These are phyloP conservation scores for Gossypium schwendimanii DNA, from an alignment of 441 rosid genomes.

Conservation along the genomic window DNA sequence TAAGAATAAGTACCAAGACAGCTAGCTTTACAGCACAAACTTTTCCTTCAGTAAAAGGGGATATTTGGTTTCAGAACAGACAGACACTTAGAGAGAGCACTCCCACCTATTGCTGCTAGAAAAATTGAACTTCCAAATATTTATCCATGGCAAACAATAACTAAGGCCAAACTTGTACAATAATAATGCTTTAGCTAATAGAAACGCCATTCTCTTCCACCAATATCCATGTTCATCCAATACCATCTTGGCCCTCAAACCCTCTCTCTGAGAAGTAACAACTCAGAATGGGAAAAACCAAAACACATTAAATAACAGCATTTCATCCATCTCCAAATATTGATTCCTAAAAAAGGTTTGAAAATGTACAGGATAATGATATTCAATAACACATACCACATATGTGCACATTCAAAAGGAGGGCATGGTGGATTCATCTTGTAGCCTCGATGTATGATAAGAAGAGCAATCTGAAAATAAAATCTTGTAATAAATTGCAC, in stretches of 20 bases:
- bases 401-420: conserved; percentile 95
- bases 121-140: neutral
- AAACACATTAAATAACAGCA: neutral
- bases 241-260: conserved; percentile 1
- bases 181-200: neutral
- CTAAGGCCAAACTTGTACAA: conserved; percentile 8
- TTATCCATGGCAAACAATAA: neutral
- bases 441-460: conserved; percentile 88
- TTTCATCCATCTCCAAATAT: conserved; percentile 1
- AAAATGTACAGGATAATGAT: neutral
- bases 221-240: neutral
- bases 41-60: conserved; percentile 2
- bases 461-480: conserved; percentile 79
- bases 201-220: conserved; percentile 11
- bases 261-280: neutral
- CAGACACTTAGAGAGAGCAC: neutral
- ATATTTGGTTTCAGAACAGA: neutral
- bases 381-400: conserved; percentile 57
- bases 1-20: neutral
- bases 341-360: neutral
- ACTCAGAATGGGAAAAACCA: neutral
- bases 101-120: neutral
- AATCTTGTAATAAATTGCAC: conserved; percentile 30
- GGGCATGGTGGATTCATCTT: conserved; percentile 96
- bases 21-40: neutral